Evolutionary conservation across 2,329 filamentous ascomycete species (phyloP).

Genomic region (Purpureocillium takamizusanense): DNA sequence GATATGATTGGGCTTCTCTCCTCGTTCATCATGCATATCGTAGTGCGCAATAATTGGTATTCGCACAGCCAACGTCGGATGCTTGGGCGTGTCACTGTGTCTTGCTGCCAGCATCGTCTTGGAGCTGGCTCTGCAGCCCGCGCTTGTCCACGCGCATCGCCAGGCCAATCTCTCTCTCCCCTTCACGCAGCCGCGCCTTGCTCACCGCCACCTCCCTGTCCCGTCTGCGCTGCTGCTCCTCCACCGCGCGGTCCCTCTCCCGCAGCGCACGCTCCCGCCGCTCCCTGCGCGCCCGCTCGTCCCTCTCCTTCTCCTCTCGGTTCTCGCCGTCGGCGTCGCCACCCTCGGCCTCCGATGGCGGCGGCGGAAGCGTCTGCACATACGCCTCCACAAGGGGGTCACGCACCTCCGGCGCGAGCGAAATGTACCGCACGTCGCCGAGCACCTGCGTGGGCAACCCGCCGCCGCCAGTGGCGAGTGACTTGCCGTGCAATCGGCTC

Average conservation of each 20-base stretch:
- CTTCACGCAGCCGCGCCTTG: slow-evolving; percentile 53
- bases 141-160: slow-evolving; percentile 62
- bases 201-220: slow-evolving; percentile 50
- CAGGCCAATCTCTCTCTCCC: slow-evolving; percentile 57
- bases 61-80: too few species aligned
- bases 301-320: slow-evolving; percentile 29
- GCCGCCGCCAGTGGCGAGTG: slow-evolving; percentile 39
- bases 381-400: slow-evolving; percentile 59
- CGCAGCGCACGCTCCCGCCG: slow-evolving; percentile 58
- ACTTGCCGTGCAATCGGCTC: slow-evolving; percentile 49
- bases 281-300: slow-evolving; percentile 39
- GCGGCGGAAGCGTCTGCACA: slow-evolving; percentile 52
- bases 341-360: slow-evolving; percentile 27
- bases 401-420: slow-evolving; percentile 49
- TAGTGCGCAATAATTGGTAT: too few species aligned
- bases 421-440: slow-evolving; percentile 61
- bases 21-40: too few species aligned
- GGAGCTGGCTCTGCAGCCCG: slow-evolving; percentile 53
- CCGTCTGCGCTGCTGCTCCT: slow-evolving; percentile 53
- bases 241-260: slow-evolving; percentile 53
- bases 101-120: too few species aligned
- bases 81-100: too few species aligned
- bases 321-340: slow-evolving; percentile 24
- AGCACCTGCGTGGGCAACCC: slow-evolving; percentile 54
- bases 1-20: too few species aligned